Evolutionary conservation across 768 basidiomycete genomes (phyloP).

Genomic region (Hericium rajendrae): DNA sequence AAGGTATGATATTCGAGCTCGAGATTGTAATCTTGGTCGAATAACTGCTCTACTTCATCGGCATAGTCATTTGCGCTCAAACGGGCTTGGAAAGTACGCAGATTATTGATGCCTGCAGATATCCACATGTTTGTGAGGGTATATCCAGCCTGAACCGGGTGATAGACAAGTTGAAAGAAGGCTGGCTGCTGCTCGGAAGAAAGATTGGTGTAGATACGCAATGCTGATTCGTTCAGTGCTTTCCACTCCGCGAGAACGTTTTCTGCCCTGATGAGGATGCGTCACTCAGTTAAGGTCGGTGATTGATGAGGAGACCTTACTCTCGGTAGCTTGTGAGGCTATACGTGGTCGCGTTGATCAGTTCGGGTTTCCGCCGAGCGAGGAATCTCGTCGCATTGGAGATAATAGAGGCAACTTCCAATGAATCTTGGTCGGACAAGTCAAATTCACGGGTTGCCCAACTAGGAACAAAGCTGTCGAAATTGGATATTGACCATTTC

Average conservation of each 20-base stretch:
- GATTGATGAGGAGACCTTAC: constrained; percentile 28
- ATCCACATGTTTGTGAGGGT: constrained; percentile 52
- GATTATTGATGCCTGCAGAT: constrained; percentile 47
- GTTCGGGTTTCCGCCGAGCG: constrained; percentile 55
- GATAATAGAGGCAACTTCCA: constrained; percentile 40
- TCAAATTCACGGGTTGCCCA: constrained; percentile 66
- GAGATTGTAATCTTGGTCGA: constrained; percentile 52
- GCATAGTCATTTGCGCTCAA: constrained; percentile 51
- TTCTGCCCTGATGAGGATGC: constrained; percentile 39
- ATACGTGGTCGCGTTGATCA: constrained; percentile 51
- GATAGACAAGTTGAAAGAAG: constrained; percentile 66
- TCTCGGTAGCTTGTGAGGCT: constrained; percentile 61
- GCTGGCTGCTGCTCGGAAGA: constrained; percentile 38
- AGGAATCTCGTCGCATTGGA: constrained; percentile 48
- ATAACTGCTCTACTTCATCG: constrained; percentile 42
- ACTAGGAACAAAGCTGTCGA: constrained; percentile 38
- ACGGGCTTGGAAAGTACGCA: constrained; percentile 54
- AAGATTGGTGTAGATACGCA: constrained; percentile 45
- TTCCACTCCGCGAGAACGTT: constrained; percentile 43
- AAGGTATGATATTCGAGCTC: constrained; percentile 52
- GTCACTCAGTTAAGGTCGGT: background rate
- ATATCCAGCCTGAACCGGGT: constrained; percentile 48
- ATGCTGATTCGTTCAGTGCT: constrained; percentile 37
- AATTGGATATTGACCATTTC: constrained; percentile 43
- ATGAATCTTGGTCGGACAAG: constrained; percentile 29